These are phyloP conservation scores for Populus tomentosa DNA, from an alignment of 441 rosid species.

Conservation along the genomic window DNA sequence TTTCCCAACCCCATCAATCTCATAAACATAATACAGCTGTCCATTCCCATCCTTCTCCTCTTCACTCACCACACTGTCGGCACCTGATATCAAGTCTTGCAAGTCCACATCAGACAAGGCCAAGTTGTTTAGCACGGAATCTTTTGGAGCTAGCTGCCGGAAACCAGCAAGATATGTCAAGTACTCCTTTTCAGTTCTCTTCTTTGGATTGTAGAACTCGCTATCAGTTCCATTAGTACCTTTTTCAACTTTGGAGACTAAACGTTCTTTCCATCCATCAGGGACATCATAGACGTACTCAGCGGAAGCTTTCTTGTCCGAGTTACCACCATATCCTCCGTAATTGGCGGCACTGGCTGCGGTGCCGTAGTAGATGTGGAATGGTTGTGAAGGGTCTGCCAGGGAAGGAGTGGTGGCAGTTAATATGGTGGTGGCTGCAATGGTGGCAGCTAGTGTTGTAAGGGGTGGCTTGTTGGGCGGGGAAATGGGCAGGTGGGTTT, in stretches of 20 bases:
- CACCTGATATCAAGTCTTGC: conserved; percentile 75
- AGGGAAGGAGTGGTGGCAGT: conserved; percentile 44
- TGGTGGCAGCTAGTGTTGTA: conserved; percentile 36
- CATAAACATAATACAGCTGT: conserved; percentile 72
- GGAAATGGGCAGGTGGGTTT: conserved; percentile 18
- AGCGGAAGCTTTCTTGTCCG: conserved; percentile 77
- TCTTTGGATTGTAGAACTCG: conserved; percentile 87
- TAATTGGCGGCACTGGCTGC: conserved; percentile 96
- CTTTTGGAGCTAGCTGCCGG: conserved; percentile 74
- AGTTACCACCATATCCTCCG: conserved; percentile 85
- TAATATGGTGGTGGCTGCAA: conserved; percentile 55
- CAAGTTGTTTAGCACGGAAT: conserved; percentile 59
- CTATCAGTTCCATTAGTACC: conserved; percentile 96
- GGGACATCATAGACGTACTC: conserved; percentile 92
- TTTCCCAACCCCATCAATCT: conserved; percentile 64
- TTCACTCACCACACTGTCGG: conserved; percentile 54
- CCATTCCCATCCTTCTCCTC: conserved; percentile 74
- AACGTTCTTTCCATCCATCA: conserved; percentile 84
- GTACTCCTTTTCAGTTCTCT: conserved; percentile 74
- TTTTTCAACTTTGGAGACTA: conserved; percentile 87
- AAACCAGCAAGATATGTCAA: conserved; percentile 72
- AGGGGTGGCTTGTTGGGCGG: conserved; percentile 26
- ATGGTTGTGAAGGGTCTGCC: conserved; percentile 39
- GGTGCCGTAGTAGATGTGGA: conserved; percentile 72
- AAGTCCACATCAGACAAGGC: conserved; percentile 79